Conservation (phyloP, 352 stramenopile genomes). For the Plasmopara muralis region DNA sequence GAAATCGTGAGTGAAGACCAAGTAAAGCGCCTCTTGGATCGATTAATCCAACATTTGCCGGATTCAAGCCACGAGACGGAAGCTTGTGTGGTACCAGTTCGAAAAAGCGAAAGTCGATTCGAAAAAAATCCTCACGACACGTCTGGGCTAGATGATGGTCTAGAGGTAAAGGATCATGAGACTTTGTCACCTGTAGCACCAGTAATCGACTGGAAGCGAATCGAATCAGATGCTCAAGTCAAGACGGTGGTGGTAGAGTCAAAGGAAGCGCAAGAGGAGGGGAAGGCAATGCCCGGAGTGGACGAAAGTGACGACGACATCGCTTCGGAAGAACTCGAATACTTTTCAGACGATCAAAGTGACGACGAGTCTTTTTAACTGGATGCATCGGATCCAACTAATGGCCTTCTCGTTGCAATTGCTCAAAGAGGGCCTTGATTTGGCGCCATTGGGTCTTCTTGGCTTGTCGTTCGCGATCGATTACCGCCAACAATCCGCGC, state of each 20-base stretch:
- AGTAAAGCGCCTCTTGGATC: slow-evolving; percentile 52
- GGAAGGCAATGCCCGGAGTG: slow-evolving; percentile 30
- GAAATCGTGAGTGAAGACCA: slow-evolving; percentile 62
- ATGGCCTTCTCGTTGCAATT: slow-evolving; percentile 47
- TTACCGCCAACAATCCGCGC: slow-evolving; percentile 51
- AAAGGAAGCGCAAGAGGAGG: slow-evolving; percentile 39
- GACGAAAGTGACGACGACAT: slow-evolving; percentile 63
- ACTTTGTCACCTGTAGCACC: not conserved
- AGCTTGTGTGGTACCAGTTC: not conserved
- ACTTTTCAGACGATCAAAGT: slow-evolving; percentile 75
- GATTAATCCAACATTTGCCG: slow-evolving; percentile 50
- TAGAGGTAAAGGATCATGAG: slow-evolving; percentile 27
- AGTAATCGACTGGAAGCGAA: slow-evolving; percentile 6
- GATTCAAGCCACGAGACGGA: not conserved
- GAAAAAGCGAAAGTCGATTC: too few relatives aligned
- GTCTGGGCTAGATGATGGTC: slow-evolving; percentile 27
- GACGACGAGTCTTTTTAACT: slow-evolving; percentile 78
- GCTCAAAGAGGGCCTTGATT: slow-evolving; percentile 73
- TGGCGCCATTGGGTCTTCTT: slow-evolving; percentile 68
- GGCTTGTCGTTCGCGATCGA: slow-evolving; percentile 57
- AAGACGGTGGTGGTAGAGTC: slow-evolving; percentile 1
- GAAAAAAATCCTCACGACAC: too few relatives aligned
- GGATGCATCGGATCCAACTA: too few relatives aligned
- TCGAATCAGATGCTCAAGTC: not conserved
- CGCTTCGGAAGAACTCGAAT: slow-evolving; percentile 72